These are phyloP conservation scores for Nymphaea colorata DNA, from an alignment of 164 flowering plant genomes.

Conservation along the genomic window DNA sequence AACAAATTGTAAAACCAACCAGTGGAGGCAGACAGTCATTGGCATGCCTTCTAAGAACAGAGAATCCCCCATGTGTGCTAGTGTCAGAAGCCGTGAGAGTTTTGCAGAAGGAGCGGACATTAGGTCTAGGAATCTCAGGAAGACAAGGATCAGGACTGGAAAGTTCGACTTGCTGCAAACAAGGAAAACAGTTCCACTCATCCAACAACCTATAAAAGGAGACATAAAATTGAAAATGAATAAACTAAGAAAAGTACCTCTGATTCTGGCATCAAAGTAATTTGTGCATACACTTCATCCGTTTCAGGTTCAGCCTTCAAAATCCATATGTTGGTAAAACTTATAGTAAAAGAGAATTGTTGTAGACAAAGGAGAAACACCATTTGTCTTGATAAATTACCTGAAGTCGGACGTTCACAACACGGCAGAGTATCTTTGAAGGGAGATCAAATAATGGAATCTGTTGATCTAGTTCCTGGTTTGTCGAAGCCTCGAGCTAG, in stretches of 20 bases:
- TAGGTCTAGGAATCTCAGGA: slow-evolving; percentile 21
- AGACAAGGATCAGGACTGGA: slow-evolving; percentile 37
- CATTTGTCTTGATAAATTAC: not conserved
- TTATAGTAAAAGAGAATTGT: not conserved
- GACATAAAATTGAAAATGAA: not conserved
- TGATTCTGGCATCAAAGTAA: slow-evolving; percentile 53
- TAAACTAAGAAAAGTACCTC: slow-evolving; percentile 31
- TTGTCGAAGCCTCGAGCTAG: slow-evolving; percentile 84
- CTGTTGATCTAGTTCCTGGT: slow-evolving; percentile 56
- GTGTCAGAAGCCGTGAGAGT: slow-evolving; percentile 90
- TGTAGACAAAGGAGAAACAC: slow-evolving; percentile 11
- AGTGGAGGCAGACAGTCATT: slow-evolving; percentile 80
- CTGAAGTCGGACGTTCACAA: slow-evolving; percentile 38
- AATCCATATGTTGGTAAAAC: not conserved
- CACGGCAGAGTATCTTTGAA: slow-evolving; percentile 66
- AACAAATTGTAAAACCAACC: slow-evolving; percentile 22
- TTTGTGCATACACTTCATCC: slow-evolving; percentile 83
- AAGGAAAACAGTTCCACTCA: not conserved
- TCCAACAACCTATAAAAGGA: not conserved
- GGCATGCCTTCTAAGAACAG: slow-evolving; percentile 87
- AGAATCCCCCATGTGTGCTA: slow-evolving; percentile 97
- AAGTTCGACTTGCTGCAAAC: slow-evolving; percentile 51
- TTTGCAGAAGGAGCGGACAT: slow-evolving; percentile 71
- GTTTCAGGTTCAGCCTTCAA: slow-evolving; percentile 72
- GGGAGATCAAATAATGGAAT: slow-evolving; percentile 51